Conservation (phyloP, 768 basidiomycete genomes). For the Polyporus arcularius region DNA sequence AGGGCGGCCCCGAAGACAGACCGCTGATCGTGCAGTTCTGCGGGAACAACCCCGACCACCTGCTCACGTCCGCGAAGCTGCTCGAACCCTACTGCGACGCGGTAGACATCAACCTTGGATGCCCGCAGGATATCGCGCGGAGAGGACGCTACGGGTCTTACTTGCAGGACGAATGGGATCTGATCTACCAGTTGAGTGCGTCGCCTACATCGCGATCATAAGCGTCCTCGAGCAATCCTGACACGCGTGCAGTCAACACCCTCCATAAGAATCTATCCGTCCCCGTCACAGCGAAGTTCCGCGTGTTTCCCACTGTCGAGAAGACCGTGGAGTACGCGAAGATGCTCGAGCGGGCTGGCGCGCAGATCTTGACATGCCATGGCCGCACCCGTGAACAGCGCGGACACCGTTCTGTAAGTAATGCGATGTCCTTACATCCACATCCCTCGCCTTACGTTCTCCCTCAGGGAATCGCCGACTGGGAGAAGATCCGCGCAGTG, state of each 20-base stretch:
- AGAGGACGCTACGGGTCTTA: constrained; percentile 87
- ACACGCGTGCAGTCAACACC: constrained; percentile 63
- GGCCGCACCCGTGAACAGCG: constrained; percentile 91
- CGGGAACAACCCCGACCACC: constrained; percentile 80
- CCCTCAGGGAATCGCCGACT: constrained; percentile 79
- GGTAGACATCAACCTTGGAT: constrained; percentile 91
- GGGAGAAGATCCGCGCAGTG: constrained; percentile 87
- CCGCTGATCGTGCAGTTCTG: constrained; percentile 94
- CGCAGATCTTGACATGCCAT: constrained; percentile 93
- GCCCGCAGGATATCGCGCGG: constrained; percentile 94
- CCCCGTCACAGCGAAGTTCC: constrained; percentile 97
- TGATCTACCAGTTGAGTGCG: constrained; percentile 56
- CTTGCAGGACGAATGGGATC: constrained; percentile 93
- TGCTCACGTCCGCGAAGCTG: constrained; percentile 75
- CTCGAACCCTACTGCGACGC: constrained; percentile 87
- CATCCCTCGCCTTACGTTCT: constrained; percentile 2
- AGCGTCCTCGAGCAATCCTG: not conserved
- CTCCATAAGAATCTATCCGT: constrained; percentile 81
- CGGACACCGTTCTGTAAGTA: constrained; percentile 68
- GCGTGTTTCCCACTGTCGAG: constrained; percentile 82
- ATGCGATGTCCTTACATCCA: constrained; percentile 18
- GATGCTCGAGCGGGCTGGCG: constrained; percentile 95
- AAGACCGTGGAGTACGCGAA: constrained; percentile 93
- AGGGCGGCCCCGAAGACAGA: constrained; percentile 77
- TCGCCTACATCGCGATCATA: not conserved